phyloP scores from a whole-genome alignment of 2,329 filamentous ascomycete species.

The Trichoderma polysporum region DNA sequence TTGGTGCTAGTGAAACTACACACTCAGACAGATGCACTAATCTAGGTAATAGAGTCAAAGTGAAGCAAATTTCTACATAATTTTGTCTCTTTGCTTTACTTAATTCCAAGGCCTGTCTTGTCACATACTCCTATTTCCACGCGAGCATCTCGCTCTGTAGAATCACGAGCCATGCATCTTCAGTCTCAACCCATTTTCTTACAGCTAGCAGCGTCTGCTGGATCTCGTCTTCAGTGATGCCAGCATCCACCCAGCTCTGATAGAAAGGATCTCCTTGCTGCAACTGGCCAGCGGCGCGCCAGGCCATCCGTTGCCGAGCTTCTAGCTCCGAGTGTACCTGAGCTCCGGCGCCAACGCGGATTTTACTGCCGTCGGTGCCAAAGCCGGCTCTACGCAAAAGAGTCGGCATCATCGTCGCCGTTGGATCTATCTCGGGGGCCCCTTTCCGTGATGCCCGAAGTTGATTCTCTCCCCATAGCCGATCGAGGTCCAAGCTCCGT shows the following conservation, averaged over 20 bases:
- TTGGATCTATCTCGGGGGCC: background rate
- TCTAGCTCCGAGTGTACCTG: background rate
- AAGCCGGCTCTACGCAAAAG: constrained; percentile 3
- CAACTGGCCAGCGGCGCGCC: constrained; percentile 6
- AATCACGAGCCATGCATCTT: constrained; percentile 11
- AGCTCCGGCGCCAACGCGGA: background rate
- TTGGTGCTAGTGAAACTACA: too few relatives aligned
- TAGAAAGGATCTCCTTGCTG: constrained; percentile 8
- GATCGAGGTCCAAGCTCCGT: constrained; percentile 5
- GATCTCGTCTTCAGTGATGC: constrained; percentile 7
- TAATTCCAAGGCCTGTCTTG: background rate
- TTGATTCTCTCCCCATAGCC: background rate
- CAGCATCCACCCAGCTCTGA: constrained; percentile 12
- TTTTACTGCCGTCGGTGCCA: background rate
- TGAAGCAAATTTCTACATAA: background rate
- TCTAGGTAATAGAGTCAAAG: too few relatives aligned
- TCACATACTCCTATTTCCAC: background rate
- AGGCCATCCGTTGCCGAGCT: background rate
- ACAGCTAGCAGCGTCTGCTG: constrained; percentile 1
- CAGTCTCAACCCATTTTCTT: background rate
- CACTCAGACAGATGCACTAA: too few relatives aligned
- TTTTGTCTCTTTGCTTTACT: background rate
- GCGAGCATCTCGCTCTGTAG: constrained; percentile 12
- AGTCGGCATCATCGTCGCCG: constrained; percentile 1
- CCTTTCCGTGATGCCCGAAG: constrained; percentile 5